Base-by-base conservation (phyloP, 805 yeast species). In the Zygosaccharomyces gambellarensis region DNA sequence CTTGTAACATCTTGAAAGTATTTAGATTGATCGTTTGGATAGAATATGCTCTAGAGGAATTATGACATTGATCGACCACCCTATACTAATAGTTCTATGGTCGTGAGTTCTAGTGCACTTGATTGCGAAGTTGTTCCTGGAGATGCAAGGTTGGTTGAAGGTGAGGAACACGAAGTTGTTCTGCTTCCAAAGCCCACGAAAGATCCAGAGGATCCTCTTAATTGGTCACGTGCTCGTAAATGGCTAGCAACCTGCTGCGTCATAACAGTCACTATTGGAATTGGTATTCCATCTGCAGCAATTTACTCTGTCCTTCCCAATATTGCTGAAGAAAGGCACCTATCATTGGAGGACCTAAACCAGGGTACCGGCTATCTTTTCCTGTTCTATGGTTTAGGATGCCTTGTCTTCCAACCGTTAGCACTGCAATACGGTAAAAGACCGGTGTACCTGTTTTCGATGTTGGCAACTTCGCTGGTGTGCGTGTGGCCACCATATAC, bases 111-210 rank as follows among this genome's bases (percentile, higher is more conserved):
- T 14, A 14, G 19, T 5, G 11, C 19, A 5, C 12, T 44, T 12
- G 34, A 44, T 21, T 36, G 21, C 41, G 47, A 44, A n/a, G 47
- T 28, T 25, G 41, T 44, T 21, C 47, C 47, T 22, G 47, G 47
- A 27, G 41, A 44, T 30, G 45, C 45, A 11, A 22, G 14, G 8
- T 25, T 42, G 5, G 19, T 44, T 7, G 41, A 32, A 14, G 47
- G 47, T 22, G 36, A 44, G 19, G 57, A 62, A 27, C 56, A 64
- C 8, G 68, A 68, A 31, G 74, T 82, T 50, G 77, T 83, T 10
- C 68, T 82, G 39, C 75, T 80, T 40, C 89, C 90, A 29, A 78
- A 79, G 8, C 90, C 90, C 1, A 75, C 85, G 7, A 42, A 42
- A 36, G 45, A 42, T 23, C 45, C 45, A 6, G 79, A 83, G 55